Evolutionary conservation across 2,329 filamentous ascomycete genomes (phyloP), one percentile per base, ranked within the genome.

Genomic region (Trichothecium sympodiale): DNA sequence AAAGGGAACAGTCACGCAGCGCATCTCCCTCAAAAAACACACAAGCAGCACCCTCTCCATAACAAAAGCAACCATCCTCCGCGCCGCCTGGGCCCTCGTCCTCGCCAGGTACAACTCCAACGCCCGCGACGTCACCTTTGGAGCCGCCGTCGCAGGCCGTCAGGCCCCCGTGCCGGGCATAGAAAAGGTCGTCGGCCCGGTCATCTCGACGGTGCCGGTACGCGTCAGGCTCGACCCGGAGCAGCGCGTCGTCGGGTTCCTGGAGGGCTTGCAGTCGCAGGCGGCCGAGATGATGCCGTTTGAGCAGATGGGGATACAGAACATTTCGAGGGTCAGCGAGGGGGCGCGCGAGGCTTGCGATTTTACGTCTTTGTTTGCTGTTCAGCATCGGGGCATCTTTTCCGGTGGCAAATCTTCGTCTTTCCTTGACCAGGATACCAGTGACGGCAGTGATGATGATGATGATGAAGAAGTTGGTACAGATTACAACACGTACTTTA

Each of bases 171-270:
- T 56, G 5, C 14, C 34, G 0, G 46, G 43, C 5, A 44, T 54
- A 6, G 46, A 51, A n/a, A 29, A 27, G n/a, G 43, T 52, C 2
- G 39, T 45, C 7, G 52, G 46, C 1, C 52, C 53, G 10, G 47
- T 47, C 1, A 45, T 56, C 13, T 42, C 46, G 12, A 51, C 48
- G 3, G 38, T 54, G 1, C 51, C 51, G 2, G 29, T 52, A 2
- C 39, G 49, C 2, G 36, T 53, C 7, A 13, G 28, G 0, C 5
- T 49, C 13, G 50, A 55, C 67, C 32, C 27, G 15, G 28, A 31
- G 13, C 18, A 29, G 17, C 47, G 49, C 1, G 49, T 64, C 7
- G 40, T 44, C 1, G 49, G 64, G 13, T 67, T 64, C 37, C 50
- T 76, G 9, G 49, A 62, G 14, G 44, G 47, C 1, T 20, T 51